Evolutionary conservation across 1,284 basidiomycete species (phyloP), one percentile per base, ranked within the genome.

Genomic region (Tetrapyrgos nigripes): DNA sequence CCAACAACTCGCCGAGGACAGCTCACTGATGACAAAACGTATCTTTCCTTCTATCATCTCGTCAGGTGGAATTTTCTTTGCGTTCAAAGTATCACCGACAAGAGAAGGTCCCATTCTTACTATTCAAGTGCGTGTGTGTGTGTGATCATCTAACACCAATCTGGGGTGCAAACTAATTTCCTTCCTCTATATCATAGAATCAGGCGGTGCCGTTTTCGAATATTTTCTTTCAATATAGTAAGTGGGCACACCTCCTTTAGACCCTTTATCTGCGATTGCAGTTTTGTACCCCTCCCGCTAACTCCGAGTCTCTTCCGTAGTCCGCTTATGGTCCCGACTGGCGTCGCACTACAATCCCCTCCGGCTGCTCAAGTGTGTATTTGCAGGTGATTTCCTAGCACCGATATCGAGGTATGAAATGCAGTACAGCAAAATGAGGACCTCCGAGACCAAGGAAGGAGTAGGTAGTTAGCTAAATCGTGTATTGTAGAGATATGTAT

Each of bases 161-260:
- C 48, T 50, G 19, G 48, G 35, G 54, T 4, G 33, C 54, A 45
- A 17, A 33, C 8, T 53, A n/a, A 6, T 57, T 23, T 23, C 35
- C 17, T 13, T 47, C 23, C 6, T 23, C 45, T 17, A 13, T 29
- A 23, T 9, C 9, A 26, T 26, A 83, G 80, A 83, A 74, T 54
- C 77, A 82, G 65, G 76, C 81, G 2, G 64, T 81, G 8, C 66
- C 78, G 1, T 63, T 83, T 24, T 72, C 77, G 0, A 65, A 66
- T 4, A 78, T 83, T n/a, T 83, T 83, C 65, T 77, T 76, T 49
- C 79, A 82, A 66, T 83, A 83, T 62, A 75, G 81, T 82, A 51
- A 56, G 79, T 72, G 9, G 53, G 19, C 44, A 27, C 14, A 54
- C 9, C 24, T 31, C 51, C 45, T 29, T 19, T 31, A 49, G 6